These are phyloP conservation scores for Sarcodon aspratus DNA, from an alignment of 768 basidiomycete species.

Conservation along the genomic window DNA sequence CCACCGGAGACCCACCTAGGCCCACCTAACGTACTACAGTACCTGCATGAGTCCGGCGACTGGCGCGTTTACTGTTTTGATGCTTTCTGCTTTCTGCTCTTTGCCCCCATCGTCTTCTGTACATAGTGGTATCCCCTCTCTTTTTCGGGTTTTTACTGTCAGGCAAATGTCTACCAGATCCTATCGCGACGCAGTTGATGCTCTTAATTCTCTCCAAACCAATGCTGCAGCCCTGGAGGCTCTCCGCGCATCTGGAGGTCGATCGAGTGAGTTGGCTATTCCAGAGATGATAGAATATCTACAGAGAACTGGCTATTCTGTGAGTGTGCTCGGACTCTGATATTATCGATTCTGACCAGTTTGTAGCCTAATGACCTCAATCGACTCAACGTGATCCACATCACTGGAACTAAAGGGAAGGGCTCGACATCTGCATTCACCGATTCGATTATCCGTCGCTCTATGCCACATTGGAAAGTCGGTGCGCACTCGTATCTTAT, in stretches of 20 bases:
- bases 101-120: too few relatives aligned
- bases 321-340: constrained; percentile 23
- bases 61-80: too few relatives aligned
- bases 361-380: constrained; percentile 74
- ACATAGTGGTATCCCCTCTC: too few relatives aligned
- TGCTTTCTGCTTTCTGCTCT: too few relatives aligned
- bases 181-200: constrained; percentile 64
- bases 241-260: constrained; percentile 61
- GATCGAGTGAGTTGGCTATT: constrained; percentile 49
- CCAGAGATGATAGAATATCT: constrained; percentile 90
- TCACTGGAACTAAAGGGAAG: constrained; percentile 98
- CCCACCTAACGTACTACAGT: too few relatives aligned
- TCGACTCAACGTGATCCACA: constrained; percentile 83
- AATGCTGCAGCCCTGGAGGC: constrained; percentile 92
- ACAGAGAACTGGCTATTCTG: constrained; percentile 74
- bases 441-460: constrained; percentile 72
- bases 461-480: constrained; percentile 67
- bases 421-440: constrained; percentile 94
- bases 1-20: too few relatives aligned
- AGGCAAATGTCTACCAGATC: constrained; percentile 45
- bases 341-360: constrained; percentile 1
- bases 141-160: too few relatives aligned
- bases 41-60: too few relatives aligned
- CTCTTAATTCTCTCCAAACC: constrained; percentile 74
- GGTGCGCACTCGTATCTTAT: constrained; percentile 30